Evolutionary conservation across 225 moss, liverwort and hornwort genomes (phyloP), one percentile per base, ranked within the genome.

Genomic region (Physcomitrium patens): DNA sequence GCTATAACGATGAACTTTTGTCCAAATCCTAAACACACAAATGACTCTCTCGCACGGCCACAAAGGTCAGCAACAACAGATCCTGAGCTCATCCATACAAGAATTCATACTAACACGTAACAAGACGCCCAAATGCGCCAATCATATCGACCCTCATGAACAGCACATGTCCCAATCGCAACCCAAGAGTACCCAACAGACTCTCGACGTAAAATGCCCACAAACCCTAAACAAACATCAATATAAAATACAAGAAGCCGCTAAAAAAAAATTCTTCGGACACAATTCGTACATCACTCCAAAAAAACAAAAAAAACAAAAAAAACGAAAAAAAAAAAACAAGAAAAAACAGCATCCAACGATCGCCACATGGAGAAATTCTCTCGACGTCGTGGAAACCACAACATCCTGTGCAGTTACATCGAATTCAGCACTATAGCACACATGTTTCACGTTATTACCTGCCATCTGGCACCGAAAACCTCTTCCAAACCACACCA

Each of bases 221-320:
- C 11, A 55, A 71, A 51, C 24, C 73, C 57, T 26, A 68, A 68
- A 43, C 27, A 41, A 20, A 16, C 15, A 48, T 24, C 47, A 37
- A 0, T 24, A 9, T 9, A 12, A 49, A 18, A 51, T 28, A 20
- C 60, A 27, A 26, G 57, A 44, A 28, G 6, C 2, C 70, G n/a
- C 12, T 42, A 10, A 8, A 14, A 8, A 14, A 16, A 48, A 24
- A 19, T 8, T 44, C 56, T 22, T 7, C 6, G 43, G 26, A 26
- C 3, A 1, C 15, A 5, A 5, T 3, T 70, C 55, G 9, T 0
- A 2, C 17, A 8, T 54, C 16, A 44, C 55, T 44, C 63, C 20
- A 28, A 51, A 42, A 15, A 50, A 5, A 3, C 45, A 43, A 59
- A 12, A 19, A 27, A 10, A 0, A 65, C 75, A n/a, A 27, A 57